Base-by-base conservation (phyloP, 2,329 filamentous ascomycete genomes). In the Aspergillus quadricinctus region DNA sequence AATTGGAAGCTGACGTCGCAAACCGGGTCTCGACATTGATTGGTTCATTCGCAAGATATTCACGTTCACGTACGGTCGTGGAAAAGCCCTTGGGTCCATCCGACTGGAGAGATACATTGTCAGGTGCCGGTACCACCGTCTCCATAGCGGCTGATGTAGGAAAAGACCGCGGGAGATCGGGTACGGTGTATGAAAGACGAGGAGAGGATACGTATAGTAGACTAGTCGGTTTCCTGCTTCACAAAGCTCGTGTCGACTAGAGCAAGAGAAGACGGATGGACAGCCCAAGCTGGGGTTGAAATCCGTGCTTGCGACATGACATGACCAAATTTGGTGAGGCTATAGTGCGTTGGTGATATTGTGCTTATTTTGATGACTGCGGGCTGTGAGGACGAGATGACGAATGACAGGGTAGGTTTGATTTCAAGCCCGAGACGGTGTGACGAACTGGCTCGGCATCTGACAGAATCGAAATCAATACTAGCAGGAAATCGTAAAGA, bases 291-390 rank as follows among this genome's bases (percentile, higher is more conserved):
- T 53, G 62, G 64, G 63, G 68, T 63, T 58, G 59, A 53, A 64
- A 58, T 57, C 52, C 49, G 65, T 64, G 59, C 61, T 57, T 61
- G 63, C 59, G 63, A 65, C 65, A 68, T 62, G 65, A 68, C 68
- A 70, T 70, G 64, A 63, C 64, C 65, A 61, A 61, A 59, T 52
- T 53, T 53, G 49, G 50, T 29, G 21, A 46, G 43, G 21, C 43
- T 46, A 46, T 46, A 14, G 21, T 46, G 21, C 23, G 21, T 6
- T 23, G 21, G 21, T 46, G 19, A 25, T 25, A 23, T 14, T 46
- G 43, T 23, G 21, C 21, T 14, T 46, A 23, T 14, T 23, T 11
- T 27, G 21, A 21, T 45, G n/a, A 19, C 41, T 10, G 41, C 43
- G 14, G 43, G 23, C 11, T 46, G 43, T 25, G 21, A 25, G 10